Evolutionary conservation across 352 stramenopile genomes (phyloP), one percentile per base, ranked within the genome.

Genomic region (Globisporangium camurandrum): DNA sequence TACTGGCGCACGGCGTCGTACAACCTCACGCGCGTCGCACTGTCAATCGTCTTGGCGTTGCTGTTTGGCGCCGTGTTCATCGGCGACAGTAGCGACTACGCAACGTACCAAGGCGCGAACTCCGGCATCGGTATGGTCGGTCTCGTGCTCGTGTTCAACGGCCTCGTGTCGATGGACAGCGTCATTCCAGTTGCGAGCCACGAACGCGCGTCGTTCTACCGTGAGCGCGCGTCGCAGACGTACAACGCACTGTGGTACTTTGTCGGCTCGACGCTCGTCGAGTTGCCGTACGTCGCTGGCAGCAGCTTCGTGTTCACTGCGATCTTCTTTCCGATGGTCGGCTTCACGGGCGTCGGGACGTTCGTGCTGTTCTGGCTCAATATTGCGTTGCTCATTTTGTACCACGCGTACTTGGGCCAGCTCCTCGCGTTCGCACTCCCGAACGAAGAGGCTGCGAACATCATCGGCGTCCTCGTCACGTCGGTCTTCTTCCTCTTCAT

Each of bases 61-160:
- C 75, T 89, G 34, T 86, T 89, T 42, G 75, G 75, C 24, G 84
- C 67, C 20, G 79, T 68, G 23, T 90, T 88, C 47, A n/a, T n/a
- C n/a, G n/a, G n/a, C n/a, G n/a, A n/a, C n/a, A n/a, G n/a, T n/a
- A n/a, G n/a, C n/a, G n/a, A n/a, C n/a, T 85, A 70, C 49, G 51
- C 86, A 36, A 36, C 86, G 0, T 84, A 34, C 67, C 70, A 72
- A 11, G 69, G 38, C 57, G 24, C 53, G 44, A 43, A 23, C 20
- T 33, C 37, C 70, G 78, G 54, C 51, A 83, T 86, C 46, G 63
- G 69, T 22, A 66, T 78, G 0, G 66, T 84, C 40, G 69, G 79
- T 30, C 46, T 84, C 19, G 81, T 85, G 66, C 79, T 69, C 38
- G 66, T 82, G 46, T 33, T 84, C 3, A 69, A 84, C 16, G 69